phyloP scores from a whole-genome alignment of 768 basidiomycete genomes.

The Calocera cornea region DNA sequence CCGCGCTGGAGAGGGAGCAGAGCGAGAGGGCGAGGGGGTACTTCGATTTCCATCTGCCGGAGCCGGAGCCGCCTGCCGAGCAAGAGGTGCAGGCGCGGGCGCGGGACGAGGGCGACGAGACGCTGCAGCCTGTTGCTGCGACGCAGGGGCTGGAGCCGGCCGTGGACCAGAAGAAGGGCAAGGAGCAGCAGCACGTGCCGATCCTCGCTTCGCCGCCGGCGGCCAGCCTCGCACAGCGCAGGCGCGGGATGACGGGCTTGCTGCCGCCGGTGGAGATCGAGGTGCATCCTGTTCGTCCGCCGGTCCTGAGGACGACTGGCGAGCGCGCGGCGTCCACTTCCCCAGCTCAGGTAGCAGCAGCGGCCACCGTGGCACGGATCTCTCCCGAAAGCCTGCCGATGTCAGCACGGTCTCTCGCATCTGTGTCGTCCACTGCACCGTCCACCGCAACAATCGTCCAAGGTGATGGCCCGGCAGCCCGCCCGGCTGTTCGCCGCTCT shows the following conservation, averaged over 20 bases:
- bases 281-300: neutral
- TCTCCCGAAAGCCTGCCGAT: neutral
- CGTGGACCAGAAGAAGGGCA: neutral
- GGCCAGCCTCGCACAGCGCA: neutral
- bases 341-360: neutral
- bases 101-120: neutral
- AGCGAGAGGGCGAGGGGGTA: neutral
- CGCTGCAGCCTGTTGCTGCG: neutral
- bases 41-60: neutral
- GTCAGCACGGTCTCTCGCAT: neutral
- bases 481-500: neutral
- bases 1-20: neutral
- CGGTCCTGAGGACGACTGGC: neutral
- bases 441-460: neutral
- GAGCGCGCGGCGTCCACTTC: neutral
- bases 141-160: neutral
- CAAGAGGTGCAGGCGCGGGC: neutral
- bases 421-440: neutral
- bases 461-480: neutral
- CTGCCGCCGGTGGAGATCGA: conserved; percentile 2
- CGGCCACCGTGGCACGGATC: neutral
- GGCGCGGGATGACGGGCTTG: neutral
- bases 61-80: neutral
- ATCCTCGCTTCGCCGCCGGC: neutral
- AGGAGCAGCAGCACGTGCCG: neutral